Evolutionary conservation across 2,329 filamentous ascomycete genomes (phyloP).

Genomic region (Botrytis paeoniae): DNA sequence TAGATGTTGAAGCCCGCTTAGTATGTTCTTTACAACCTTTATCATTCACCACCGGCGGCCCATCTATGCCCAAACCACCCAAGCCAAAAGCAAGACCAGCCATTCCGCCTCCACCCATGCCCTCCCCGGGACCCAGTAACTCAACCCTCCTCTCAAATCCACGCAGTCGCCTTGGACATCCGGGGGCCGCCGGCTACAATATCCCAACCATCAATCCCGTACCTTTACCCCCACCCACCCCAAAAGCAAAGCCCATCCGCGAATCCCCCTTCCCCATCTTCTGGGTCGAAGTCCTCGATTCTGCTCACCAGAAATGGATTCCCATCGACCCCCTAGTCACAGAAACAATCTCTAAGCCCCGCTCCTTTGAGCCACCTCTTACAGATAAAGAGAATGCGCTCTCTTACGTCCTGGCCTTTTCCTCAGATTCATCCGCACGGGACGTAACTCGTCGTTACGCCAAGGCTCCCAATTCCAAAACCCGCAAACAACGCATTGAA

Average conservation of each 20-base stretch:
- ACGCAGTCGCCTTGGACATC: slow-evolving; percentile 37
- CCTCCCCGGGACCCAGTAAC: slow-evolving; percentile 22
- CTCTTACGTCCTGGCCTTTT: slow-evolving; percentile 81
- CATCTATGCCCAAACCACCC: slow-evolving; percentile 38
- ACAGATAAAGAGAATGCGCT: slow-evolving; percentile 74
- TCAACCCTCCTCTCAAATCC: slow-evolving; percentile 26
- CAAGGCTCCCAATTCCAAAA: slow-evolving; percentile 89
- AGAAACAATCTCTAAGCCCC: slow-evolving; percentile 70
- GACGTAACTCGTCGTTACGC: slow-evolving; percentile 88
- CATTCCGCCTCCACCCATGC: slow-evolving; percentile 33
- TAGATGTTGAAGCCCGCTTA: slow-evolving; percentile 76
- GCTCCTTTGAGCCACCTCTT: slow-evolving; percentile 77
- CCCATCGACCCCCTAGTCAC: slow-evolving; percentile 84
- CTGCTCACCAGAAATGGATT: slow-evolving; percentile 87
- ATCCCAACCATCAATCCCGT: slow-evolving; percentile 50
- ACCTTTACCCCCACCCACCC: slow-evolving; percentile 41
- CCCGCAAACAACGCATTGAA: slow-evolving; percentile 77
- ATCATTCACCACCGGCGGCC: slow-evolving; percentile 43
- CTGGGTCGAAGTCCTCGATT: slow-evolving; percentile 91
- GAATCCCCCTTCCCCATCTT: slow-evolving; percentile 82
- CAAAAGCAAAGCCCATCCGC: slow-evolving; percentile 46
- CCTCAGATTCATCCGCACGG: slow-evolving; percentile 70
- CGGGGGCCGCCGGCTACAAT: slow-evolving; percentile 49
- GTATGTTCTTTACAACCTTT: slow-evolving; percentile 89
- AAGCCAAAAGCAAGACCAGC: slow-evolving; percentile 21